Evolutionary conservation across 345 rosid genomes (phyloP).

Genomic region (Ceriops zippeliana): DNA sequence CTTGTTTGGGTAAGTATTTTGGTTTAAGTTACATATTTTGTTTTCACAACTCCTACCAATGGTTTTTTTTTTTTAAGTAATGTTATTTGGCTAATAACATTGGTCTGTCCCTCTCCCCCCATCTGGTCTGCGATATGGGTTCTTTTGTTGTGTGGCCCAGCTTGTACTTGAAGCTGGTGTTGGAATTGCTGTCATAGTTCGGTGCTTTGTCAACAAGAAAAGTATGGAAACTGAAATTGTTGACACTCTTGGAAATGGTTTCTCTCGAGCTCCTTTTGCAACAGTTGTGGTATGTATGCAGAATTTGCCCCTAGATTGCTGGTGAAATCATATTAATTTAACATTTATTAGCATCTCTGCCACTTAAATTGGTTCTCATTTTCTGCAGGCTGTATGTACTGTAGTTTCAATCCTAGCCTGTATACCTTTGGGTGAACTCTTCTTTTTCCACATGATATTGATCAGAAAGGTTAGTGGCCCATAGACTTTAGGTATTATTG

Average conservation of each 20-base stretch:
- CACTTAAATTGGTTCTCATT: constrained; percentile 25
- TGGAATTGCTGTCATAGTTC: constrained; percentile 85
- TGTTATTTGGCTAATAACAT: neutral
- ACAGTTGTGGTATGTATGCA: constrained; percentile 70
- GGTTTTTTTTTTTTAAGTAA: neutral
- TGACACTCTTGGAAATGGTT: constrained; percentile 95
- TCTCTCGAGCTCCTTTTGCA: constrained; percentile 92
- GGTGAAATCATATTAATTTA: neutral
- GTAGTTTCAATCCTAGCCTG: constrained; percentile 87
- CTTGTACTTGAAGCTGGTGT: constrained; percentile 84
- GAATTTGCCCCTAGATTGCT: constrained; percentile 2
- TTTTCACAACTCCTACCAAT: neutral
- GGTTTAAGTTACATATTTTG: neutral
- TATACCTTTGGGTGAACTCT: constrained; percentile 86
- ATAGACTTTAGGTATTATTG: constrained; percentile 6
- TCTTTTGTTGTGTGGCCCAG: constrained; percentile 31
- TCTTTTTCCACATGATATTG: constrained; percentile 93
- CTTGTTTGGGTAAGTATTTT: constrained; percentile 74
- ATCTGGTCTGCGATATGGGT: neutral
- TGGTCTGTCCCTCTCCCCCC: constrained; percentile 2
- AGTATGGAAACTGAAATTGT: constrained; percentile 82
- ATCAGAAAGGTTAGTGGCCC: constrained; percentile 70
- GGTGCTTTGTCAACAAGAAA: constrained; percentile 78
- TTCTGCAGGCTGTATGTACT: constrained; percentile 74
- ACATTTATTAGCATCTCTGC: constrained; percentile 7